Conservation (phyloP, 257 asterid species). For the Anisodus acutangulus region DNA sequence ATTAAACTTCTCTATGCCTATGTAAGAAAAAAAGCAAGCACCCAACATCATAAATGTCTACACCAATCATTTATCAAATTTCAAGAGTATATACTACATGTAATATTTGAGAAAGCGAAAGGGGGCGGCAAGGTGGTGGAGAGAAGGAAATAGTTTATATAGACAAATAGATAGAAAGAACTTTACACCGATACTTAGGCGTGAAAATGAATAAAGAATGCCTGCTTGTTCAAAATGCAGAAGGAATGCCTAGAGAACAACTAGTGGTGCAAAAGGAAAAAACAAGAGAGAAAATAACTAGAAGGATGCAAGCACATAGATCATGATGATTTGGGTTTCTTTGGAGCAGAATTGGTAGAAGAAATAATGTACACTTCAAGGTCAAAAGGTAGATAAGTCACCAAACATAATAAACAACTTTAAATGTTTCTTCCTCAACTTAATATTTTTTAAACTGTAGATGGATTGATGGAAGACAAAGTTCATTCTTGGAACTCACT, state of each 20-base stretch:
- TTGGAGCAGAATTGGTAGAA: too few relatives aligned
- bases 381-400: too few relatives aligned
- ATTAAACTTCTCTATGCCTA: not conserved
- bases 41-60: not conserved
- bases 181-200: not conserved
- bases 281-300: too few relatives aligned
- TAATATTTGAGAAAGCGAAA: not conserved
- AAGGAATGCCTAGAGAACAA: slow-evolving; percentile 9
- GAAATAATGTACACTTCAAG: too few relatives aligned
- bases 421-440: too few relatives aligned
- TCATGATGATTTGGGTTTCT: too few relatives aligned
- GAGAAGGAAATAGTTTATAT: not conserved
- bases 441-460: not conserved
- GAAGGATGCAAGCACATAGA: too few relatives aligned
- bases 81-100: not conserved
- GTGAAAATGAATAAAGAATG: not conserved
- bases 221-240: not conserved
- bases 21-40: slow-evolving; percentile 18
- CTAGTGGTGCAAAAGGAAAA: not conserved
- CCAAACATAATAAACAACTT: too few relatives aligned
- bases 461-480: not conserved
- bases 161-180: slow-evolving; percentile 8
- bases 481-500: not conserved
- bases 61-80: not conserved
- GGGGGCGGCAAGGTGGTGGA: not conserved